Base-by-base conservation (phyloP, 2,329 filamentous ascomycete species). In the Sphaerostilbella broomeana region DNA sequence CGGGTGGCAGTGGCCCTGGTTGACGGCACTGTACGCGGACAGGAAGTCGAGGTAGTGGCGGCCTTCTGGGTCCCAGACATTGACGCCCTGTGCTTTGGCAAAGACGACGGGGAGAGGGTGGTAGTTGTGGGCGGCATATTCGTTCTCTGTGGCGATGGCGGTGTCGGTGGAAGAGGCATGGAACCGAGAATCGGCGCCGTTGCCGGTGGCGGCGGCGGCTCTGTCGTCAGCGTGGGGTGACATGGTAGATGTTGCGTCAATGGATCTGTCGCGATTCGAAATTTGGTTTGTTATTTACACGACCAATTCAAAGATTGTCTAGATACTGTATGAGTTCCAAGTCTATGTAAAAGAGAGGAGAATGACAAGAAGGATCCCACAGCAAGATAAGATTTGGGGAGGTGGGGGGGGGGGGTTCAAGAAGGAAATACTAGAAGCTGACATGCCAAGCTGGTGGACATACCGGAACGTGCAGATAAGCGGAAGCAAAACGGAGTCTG, bases 1-100 rank as follows among this genome's bases (percentile, higher is more conserved):
- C 5, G 92, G 92, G 68, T 98, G 90, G 67, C 90, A 97, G 66
- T 98, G 90, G 47, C 90, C 90, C 67, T 97, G 90, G 71, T 97
- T 97, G 60, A 97, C 88, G 46, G 92, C 92, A 52, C 86, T 94
- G 74, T 98, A 98, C 50, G 92, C 92, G 32, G 90, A 97, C 50
- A 98, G 79, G 68, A 95, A 98, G 69, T 98, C 92, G 55, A 97
- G 80, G 65, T 98, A 97, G 63, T 95, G 82, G 54, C 81, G 85
- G 58, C 86, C 88, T 70, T 98, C 92, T 13, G 92, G 92, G 59
- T 98, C 92, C 90, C 92, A 98, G 43, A 97, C 92, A 45, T 84
- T 81, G 57, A 84, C 83, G 34, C 90, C 92, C 54, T 81, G 76
- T 28, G 88, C 92, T 49, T 80, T 79, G 41, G 90, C 75, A 64